These are phyloP conservation scores for Ascochyta viciae-villosae DNA, from an alignment of 2,329 filamentous ascomycete genomes.

Conservation along the genomic window DNA sequence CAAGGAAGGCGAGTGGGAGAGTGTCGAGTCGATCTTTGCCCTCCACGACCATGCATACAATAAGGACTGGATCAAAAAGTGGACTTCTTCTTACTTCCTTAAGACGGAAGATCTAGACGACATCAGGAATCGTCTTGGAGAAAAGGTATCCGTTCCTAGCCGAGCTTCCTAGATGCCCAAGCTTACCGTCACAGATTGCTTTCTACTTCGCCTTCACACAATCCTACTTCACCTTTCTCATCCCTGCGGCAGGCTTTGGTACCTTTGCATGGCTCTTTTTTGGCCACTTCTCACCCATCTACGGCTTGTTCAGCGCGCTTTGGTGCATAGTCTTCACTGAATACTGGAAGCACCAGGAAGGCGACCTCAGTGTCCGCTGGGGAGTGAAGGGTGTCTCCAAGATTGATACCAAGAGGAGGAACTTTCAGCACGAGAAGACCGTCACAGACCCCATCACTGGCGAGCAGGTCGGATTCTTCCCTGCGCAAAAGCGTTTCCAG, in stretches of 20 bases:
- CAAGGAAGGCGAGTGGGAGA: constrained; percentile 59
- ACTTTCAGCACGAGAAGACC: constrained; percentile 82
- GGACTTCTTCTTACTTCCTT: constrained; percentile 56
- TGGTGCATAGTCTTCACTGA: constrained; percentile 91
- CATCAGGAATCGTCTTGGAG: constrained; percentile 58
- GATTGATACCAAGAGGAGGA: constrained; percentile 77
- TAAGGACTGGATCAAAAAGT: constrained; percentile 62
- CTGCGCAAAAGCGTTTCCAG: constrained; percentile 74
- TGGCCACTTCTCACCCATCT: constrained; percentile 82
- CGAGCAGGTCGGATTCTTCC: constrained; percentile 77
- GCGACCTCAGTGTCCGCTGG: constrained; percentile 87
- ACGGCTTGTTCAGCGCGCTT: constrained; percentile 78
- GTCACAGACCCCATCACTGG: constrained; percentile 81
- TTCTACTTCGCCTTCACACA: constrained; percentile 97
- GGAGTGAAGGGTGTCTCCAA: constrained; percentile 82
- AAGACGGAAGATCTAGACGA: constrained; percentile 58
- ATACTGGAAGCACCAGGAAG: constrained; percentile 94
- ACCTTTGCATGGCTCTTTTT: constrained; percentile 80
- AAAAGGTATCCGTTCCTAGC: constrained; percentile 47
- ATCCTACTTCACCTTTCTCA: constrained; percentile 84
- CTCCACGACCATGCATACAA: constrained; percentile 60
- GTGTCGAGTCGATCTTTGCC: constrained; percentile 58
- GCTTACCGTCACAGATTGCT: constrained; percentile 65
- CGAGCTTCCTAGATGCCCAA: background rate
- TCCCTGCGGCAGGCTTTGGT: constrained; percentile 83